Base-by-base conservation (phyloP, 75 land plant species). In the Picea sitchensis region DNA sequence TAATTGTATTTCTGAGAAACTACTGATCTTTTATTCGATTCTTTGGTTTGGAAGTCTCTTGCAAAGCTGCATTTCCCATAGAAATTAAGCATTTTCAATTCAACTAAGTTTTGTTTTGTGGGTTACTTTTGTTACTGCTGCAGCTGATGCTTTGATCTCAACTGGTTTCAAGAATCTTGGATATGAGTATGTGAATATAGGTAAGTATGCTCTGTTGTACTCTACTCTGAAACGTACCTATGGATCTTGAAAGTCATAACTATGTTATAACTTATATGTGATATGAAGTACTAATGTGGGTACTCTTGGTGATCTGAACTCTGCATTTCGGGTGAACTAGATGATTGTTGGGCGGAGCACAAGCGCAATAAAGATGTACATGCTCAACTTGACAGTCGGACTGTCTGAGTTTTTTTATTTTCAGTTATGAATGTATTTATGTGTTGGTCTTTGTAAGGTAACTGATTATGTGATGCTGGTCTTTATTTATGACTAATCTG, bases 131-230 rank as follows among this genome's bases (percentile, higher is more conserved):
- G 6, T 60, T 36, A 1, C 68, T 36, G 38, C 38, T 74, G 84
- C 87, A 95, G 98, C 97, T 79, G 97, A 94, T 87, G 93, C 97
- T 20, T 73, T 94, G 81, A 90, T 96, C n/a, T 83, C 97, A 57
- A 77, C 89, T 54, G 98, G 97, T 14, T 87, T 96, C 18, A 89
- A 92, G 30, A 80, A 41, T 5, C 73, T 83, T 32, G 98, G 98
- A 47, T 94, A 96, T 77, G 64, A 73, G 5, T 96, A 94, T 69
- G 83, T 96, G 41, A 96, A 96, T 80, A 78, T 95, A 65, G 96
- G 96, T 94, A 79, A 15, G 14, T 4, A 30, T 32, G 31, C 6
- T 64, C 17, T 41, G 14, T 20, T 47, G 15, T 23, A 2, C 54
- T 65, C 34, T 54, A 6, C 0, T 61, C 21, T 61, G 7, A 44